Evolutionary conservation across 495 filamentous ascomycete genomes (phyloP), one percentile per base, ranked within the genome.

Genomic region (Aspergillus egyptiacus): DNA sequence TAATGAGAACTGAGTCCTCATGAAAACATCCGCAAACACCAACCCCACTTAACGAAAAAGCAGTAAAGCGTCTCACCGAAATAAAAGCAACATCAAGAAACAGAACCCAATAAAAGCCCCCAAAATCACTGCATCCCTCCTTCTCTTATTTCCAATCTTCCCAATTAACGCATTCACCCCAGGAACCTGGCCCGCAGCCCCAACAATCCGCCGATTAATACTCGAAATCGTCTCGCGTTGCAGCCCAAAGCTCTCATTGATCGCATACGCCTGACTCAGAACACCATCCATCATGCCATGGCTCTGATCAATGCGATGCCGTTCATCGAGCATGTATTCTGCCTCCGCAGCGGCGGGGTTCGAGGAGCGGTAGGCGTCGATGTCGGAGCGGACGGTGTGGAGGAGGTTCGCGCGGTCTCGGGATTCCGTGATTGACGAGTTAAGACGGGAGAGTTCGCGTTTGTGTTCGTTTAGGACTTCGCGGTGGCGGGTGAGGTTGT

Each of bases 241-340:
- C 38, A 87, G 51, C 11, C 79, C 79, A 63, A 99, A 97, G 57
- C 76, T 86, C 72, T 96, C 89, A 64, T 95, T 93, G 46, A 96
- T 89, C 17, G 91, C 90, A 71, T 99, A 97, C 20, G 93, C 93
- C 76, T 96, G 94, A 67, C 86, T 91, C 50, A 99, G 72, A 33
- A 99, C 90, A 46, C 82, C 84, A 61, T 99, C 93, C 31, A 87
- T 86, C 67, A 93, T 78, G 42, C 81, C 85, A 61, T 96, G 84
- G 59, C 86, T 91, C 58, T 85, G 78, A 55, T 99, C 94, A 58
- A 99, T 80, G 48, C 83, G 76, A 39, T 72, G 66, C 22, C 93
- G 78, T 78, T 99, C 93, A 57, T 87, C 87, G 15, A 97, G 78
- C 90, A 99, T 96, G 71, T 96, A 97, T 33, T 97, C 91, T 15